phyloP scores from a whole-genome alignment of 2,329 filamentous ascomycete genomes.

The Curvularia lunata region DNA sequence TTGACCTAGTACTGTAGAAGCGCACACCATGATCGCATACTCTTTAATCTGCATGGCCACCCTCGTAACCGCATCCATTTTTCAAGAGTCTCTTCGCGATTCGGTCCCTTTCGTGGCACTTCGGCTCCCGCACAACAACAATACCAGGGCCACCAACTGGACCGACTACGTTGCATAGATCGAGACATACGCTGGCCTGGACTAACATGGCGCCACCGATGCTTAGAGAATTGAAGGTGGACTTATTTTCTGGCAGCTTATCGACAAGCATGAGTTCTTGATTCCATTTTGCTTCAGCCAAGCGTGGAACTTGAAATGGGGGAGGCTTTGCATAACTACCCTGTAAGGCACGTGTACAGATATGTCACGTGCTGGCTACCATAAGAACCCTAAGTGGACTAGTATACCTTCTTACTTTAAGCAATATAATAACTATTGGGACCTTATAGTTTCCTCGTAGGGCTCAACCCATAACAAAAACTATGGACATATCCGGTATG shows the following conservation, averaged over 20 bases:
- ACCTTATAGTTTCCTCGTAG: too few species aligned
- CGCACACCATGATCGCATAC: not conserved
- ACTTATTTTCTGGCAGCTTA: slow-evolving; percentile 4
- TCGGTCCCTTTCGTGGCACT: not conserved
- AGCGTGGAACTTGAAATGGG: not conserved
- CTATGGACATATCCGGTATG: not conserved
- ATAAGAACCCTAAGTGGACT: too few species aligned
- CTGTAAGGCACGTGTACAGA: too few species aligned
- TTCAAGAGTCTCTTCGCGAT: not conserved
- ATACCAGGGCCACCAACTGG: slow-evolving; percentile 3
- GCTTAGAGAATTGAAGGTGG: not conserved
- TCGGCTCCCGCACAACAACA: not conserved
- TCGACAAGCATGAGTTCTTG: not conserved
- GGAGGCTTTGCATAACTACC: too few species aligned
- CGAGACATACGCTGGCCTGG: not conserved
- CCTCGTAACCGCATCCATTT: not conserved
- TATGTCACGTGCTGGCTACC: too few species aligned
- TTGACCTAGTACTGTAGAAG: too few species aligned
- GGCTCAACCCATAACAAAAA: too few species aligned
- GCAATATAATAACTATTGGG: too few species aligned
- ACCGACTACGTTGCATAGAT: not conserved
- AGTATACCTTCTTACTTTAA: too few species aligned
- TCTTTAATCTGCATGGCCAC: not conserved
- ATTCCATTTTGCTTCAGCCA: slow-evolving; percentile 7
- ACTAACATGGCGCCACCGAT: not conserved